Base-by-base conservation (phyloP, 1,284 basidiomycete genomes). In the Sanghuangporus baumii region DNA sequence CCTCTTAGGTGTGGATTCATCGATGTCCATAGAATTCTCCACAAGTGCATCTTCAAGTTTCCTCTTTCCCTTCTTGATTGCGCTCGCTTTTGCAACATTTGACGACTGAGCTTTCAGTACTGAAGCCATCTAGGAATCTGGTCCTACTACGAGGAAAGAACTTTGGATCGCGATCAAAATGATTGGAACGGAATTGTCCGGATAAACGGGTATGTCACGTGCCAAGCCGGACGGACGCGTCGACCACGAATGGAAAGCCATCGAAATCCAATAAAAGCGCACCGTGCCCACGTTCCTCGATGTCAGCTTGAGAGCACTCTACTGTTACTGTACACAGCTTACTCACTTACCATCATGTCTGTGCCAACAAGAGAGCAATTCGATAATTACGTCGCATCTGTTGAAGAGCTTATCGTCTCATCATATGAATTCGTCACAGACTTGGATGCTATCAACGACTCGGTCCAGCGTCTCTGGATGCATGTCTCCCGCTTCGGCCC, bases 401-500 rank as follows among this genome's bases (percentile, higher is more conserved):
- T 88, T 57, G 89, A 92, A 72, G 81, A 85, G 67, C 79, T 84
- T 65, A 74, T 91, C 69, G 78, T 80, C 57, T 76, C 80, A 26
- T 84, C 87, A 2, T 70, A 88, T n/a, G 76, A 80, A 26, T 76
- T 81, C 36, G 84, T 82, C 8, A 79, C 83, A 2, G 83, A 85
- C 68, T 73, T 90, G 58, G 83, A 85, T 37, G 82, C 78, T 66
- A 75, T 92, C 58, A 81, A 82, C 59, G 84, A 88, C 65, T 81
- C 83, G 20, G 73, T 87, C n/a, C 80, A 86, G 67, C 81, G 86
- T 48, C 78, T 92, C 61, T 92, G 88, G 87, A 75, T 83, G 31
- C 90, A 93, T 70, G 83, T 93, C 67, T 81, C 87, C 56, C 85
- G 90, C 57, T 91, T 89, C 72, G 89, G 90, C 31, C 90, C 89